These are phyloP conservation scores for Cytospora schulzeri DNA, from an alignment of 2,329 filamentous ascomycete genomes.

Conservation along the genomic window DNA sequence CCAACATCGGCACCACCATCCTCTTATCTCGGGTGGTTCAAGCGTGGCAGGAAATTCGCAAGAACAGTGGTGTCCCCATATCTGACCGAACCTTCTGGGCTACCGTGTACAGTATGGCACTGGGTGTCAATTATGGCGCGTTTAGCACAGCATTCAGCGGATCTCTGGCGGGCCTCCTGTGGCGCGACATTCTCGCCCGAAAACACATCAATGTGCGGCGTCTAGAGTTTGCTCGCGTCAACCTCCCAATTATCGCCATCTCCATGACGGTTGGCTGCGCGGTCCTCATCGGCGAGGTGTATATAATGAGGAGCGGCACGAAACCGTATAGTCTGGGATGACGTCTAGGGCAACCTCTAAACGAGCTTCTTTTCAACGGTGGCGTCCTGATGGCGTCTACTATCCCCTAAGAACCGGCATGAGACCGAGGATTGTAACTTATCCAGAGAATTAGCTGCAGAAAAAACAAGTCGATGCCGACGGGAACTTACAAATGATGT, in stretches of 20 bases:
- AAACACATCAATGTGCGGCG: conserved; percentile 68
- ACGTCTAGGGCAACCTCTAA: not conserved
- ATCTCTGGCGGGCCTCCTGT: conserved; percentile 70
- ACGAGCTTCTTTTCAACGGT: not conserved
- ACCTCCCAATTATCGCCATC: conserved; percentile 70
- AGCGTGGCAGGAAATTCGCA: conserved; percentile 65
- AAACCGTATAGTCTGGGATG: conserved; percentile 39
- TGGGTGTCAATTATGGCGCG: conserved; percentile 75
- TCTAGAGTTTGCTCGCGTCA: conserved; percentile 68
- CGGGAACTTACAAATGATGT: not conserved
- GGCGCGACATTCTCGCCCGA: conserved; percentile 68
- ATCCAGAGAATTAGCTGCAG: not conserved
- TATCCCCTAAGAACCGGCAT: not conserved
- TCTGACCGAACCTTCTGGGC: conserved; percentile 71
- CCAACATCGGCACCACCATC: conserved; percentile 77
- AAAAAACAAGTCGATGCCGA: not conserved
- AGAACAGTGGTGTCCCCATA: conserved; percentile 49
- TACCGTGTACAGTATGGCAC: conserved; percentile 73
- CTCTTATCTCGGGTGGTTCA: conserved; percentile 72
- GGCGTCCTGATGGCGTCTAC: not conserved
- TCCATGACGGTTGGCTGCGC: conserved; percentile 66
- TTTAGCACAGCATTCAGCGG: conserved; percentile 74
- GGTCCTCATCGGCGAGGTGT: conserved; percentile 65
- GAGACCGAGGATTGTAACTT: not conserved
- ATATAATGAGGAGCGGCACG: conserved; percentile 52